A percentile compares a stretch with the other conserved stretches of the same genome.
Evolutionary conservation across 805 yeast species (phyloP).

Genomic region (Candida tallmaniae): DNA sequence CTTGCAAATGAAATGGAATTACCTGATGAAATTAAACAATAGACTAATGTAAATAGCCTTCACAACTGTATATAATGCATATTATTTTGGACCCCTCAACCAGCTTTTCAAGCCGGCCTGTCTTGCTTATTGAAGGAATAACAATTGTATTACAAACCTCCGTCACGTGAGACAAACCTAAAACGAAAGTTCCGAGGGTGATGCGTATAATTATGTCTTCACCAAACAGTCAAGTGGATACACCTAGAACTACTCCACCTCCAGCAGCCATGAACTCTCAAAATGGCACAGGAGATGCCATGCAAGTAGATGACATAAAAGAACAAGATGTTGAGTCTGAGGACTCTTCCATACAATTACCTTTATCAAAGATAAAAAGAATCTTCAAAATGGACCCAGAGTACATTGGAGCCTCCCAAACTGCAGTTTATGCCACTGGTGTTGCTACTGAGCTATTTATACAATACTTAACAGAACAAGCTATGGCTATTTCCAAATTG

Average conservation of each 20-base stretch:
- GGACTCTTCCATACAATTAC: constrained; percentile 35
- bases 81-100: no score
- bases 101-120: no score
- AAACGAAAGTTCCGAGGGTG: no score
- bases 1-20: constrained; percentile 13
- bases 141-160: no score
- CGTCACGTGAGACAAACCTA: no score
- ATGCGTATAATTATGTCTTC: constrained; percentile 13
- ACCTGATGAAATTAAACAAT: constrained; percentile 12
- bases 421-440: constrained; percentile 71
- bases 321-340: not conserved
- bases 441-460: constrained; percentile 76
- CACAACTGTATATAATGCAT: no score
- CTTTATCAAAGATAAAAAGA: constrained; percentile 64
- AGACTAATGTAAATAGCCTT: constrained; percentile 3
- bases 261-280: constrained; percentile 10
- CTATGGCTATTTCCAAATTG: constrained; percentile 57
- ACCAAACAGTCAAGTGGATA: constrained; percentile 9
- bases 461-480: constrained; percentile 67
- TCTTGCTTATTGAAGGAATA: no score
- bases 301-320: constrained; percentile 22
- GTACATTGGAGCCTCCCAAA: constrained; percentile 58
- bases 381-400: constrained; percentile 76
- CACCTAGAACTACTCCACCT: constrained; percentile 19
- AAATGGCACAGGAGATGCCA: constrained; percentile 3